Evolutionary conservation across 164 flowering plant genomes (phyloP), one percentile per base, ranked within the genome.

Genomic region (Annona cherimola): DNA sequence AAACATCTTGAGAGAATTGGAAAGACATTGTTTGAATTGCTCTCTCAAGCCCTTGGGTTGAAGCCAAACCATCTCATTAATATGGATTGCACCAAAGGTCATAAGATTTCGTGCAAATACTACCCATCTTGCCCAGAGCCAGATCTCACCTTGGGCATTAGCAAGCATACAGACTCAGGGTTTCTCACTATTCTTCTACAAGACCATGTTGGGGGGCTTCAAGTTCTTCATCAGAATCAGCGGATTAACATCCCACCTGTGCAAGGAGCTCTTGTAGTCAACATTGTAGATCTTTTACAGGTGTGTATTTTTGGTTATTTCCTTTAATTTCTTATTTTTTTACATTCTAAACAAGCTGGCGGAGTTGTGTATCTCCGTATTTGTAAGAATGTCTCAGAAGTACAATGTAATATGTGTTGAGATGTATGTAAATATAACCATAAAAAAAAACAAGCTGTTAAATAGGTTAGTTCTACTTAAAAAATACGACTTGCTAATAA

Each of bases 31-130:
- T 74, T 77, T 18, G 84, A 76, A 62, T 45, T 81, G 26, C 63
- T 83, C 45, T 79, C 86, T 0, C 83, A 83, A 55, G 81, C 81
- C 2, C 78, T 83, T 12, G 82, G 82, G 12, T 81, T 81, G 40
- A 45, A 68, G 5, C 73, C 73, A 1, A 46, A 71, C 46, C 74
- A 74, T 63, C 80, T 83, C 1, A 61, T 44, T 2, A 61, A 71
- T 0, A 66, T 81, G 61, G 81, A 57, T 8, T 81, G 86, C 46
- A 35, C 61, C 2, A 69, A 71, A 55, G 80, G 78, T 11, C 73
- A 55, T 4, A 11, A 39, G 4, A 5, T 78, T 39, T 3, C 70
- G 1, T 9, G 26, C 0, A 76, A 79, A n/a, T 79, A 79, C 66
- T 77, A 77, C 46, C 84, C 82, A 12, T 45, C 77, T 16, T 79